Evolutionary conservation across 2,329 filamentous ascomycete species (phyloP).

Genomic region (Trichoderma atrobrunneum): DNA sequence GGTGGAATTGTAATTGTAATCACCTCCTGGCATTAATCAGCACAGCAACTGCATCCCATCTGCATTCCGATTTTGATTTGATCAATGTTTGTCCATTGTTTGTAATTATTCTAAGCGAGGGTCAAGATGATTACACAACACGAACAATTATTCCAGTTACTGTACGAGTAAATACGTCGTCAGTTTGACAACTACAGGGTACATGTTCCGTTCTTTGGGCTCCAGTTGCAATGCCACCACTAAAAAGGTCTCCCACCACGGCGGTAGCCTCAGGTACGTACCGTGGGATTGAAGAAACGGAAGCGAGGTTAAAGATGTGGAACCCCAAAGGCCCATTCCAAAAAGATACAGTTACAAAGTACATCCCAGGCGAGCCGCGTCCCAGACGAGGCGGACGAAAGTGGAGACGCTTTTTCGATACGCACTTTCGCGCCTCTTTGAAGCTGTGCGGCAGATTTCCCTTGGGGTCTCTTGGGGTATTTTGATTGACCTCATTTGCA

Average conservation of each 20-base stretch:
- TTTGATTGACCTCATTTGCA: neutral
- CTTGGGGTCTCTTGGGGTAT: neutral
- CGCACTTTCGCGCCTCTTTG: neutral
- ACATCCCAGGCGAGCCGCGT: neutral
- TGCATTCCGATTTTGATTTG: neutral
- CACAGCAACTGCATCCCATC: neutral
- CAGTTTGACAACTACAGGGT: neutral
- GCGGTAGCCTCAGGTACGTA: neutral
- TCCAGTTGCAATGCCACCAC: neutral
- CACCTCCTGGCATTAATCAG: neutral
- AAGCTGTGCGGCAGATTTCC: neutral
- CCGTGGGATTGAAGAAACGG: neutral
- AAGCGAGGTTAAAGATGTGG: neutral
- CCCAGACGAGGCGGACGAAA: neutral
- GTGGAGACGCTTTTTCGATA: neutral
- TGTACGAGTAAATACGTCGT: neutral
- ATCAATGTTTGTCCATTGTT: neutral
- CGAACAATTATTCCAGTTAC: neutral
- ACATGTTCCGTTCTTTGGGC: neutral
- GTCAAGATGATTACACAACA: neutral
- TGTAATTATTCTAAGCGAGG: neutral
- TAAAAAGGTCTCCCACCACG: neutral
- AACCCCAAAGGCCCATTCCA: neutral
- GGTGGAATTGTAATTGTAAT: neutral
- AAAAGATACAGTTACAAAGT: neutral